These are phyloP conservation scores for Solanum chiquidenum DNA, from an alignment of 257 asterid species.

Conservation along the genomic window DNA sequence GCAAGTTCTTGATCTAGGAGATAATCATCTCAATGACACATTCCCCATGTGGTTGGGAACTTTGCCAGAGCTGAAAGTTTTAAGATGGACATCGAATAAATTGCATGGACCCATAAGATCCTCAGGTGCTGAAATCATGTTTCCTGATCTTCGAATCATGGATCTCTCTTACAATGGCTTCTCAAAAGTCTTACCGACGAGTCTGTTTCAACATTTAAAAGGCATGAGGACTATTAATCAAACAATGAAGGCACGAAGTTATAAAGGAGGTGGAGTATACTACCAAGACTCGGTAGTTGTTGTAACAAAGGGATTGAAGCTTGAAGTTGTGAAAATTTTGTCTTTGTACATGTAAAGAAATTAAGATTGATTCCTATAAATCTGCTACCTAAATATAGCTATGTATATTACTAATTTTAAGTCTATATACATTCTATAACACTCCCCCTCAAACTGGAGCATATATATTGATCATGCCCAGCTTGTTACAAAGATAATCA, in stretches of 20 bases:
- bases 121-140: background rate
- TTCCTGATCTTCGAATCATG: background rate
- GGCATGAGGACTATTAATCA: no score
- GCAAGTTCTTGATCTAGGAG: background rate
- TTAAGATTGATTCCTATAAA: no score
- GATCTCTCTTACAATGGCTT: background rate
- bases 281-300: background rate
- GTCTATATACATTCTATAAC: no score
- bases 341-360: background rate
- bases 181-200: background rate
- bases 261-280: background rate
- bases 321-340: background rate
- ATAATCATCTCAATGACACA: background rate
- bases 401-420: no score
- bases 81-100: background rate
- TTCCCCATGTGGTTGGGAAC: background rate
- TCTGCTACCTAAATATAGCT: no score
- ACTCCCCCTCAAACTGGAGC: no score
- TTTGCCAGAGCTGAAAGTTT: background rate
- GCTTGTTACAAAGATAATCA: no score
- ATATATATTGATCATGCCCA: no score
- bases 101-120: background rate
- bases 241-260: no score
- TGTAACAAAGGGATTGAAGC: background rate
- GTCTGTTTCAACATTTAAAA: no score